Evolutionary conservation across 2,329 filamentous ascomycete genomes (phyloP), one percentile per base, ranked within the genome.

Genomic region (Calonectria leucothoes): DNA sequence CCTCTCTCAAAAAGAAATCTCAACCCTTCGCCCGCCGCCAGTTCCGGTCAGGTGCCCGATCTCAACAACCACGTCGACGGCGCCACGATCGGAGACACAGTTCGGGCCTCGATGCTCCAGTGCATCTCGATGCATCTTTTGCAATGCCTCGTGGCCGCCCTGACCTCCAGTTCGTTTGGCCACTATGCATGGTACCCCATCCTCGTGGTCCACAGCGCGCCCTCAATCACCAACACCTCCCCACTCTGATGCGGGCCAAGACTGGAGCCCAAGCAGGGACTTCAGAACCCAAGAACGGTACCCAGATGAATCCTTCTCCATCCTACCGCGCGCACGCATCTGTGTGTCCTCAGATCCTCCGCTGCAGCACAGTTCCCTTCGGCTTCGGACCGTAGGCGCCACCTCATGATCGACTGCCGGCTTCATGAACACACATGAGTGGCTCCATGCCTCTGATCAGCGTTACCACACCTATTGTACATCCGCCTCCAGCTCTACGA

Each of bases 61-160:
- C 25, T 49, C 29, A 31, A 59, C 70, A 45, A 57, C 25, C 15
- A 23, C 63, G 11, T 70, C 63, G 31, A 33, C 59, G 69, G 64
- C 72, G 72, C 75, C 74, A 78, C 75, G 68, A 79, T 79, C 76
- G 67, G 67, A 51, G 65, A 31, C 25, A 42, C 17, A 64, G 23
- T 33, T 39, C 49, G 27, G 37, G 23, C 29, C n/a, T 33, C 33
- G 59, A 29, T 31, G 48, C n/a, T 42, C 37, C 31, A 37, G 29
- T 45, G 63, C 51, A 63, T 51, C 49, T 69, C 48, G 37, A 25
- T 49, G 65, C 67, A 69, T 39, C 42, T 42, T 52, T 59, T 66
- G 27, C n/a, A 25, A 61, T 48, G 27, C 69, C 69, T 69, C 73
- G 57, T 71, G 57, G 73, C 71, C 51, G 64, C 64, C 72, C 59